These are phyloP conservation scores for Choanephora cucurbitarum DNA, from an alignment of 371 early-diverging fungal species.

Conservation along the genomic window DNA sequence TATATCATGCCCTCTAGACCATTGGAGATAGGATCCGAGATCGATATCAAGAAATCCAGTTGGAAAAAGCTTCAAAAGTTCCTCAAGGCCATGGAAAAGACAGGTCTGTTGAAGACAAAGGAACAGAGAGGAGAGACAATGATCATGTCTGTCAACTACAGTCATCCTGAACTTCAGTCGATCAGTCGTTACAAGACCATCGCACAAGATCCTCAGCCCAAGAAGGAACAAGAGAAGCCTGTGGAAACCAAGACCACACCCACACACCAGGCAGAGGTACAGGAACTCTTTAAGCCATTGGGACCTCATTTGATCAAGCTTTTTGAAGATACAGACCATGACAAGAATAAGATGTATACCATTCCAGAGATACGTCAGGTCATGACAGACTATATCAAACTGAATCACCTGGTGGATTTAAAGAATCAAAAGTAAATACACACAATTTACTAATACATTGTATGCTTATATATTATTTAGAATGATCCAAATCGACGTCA, in stretches of 20 bases:
- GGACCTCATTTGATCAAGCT: conserved; percentile 42
- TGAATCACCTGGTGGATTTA: conserved; percentile 56
- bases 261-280: conserved; percentile 37
- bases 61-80: conserved; percentile 79
- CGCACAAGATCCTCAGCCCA: too few species aligned
- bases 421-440: conserved; percentile 55
- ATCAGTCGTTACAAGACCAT: conserved; percentile 37
- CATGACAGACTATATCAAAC: conserved; percentile 63
- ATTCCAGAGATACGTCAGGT: conserved; percentile 56
- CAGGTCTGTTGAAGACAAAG: conserved; percentile 67
- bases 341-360: conserved; percentile 57
- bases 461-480: too few species aligned
- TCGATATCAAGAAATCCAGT: conserved; percentile 73
- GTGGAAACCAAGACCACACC: conserved; percentile 18
- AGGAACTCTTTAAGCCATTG: conserved; percentile 60
- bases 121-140: conserved; percentile 67
- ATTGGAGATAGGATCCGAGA: conserved; percentile 45
- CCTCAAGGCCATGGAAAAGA: conserved; percentile 69
- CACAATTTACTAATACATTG: too few species aligned
- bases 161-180: conserved; percentile 44
- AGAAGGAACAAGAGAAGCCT: background rate
- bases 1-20: conserved; percentile 69
- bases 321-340: conserved; percentile 54
- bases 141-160: conserved; percentile 61
- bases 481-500: conserved; percentile 60